phyloP scores from a whole-genome alignment of 2,329 filamentous ascomycete genomes.

The Calonectria pseudoreteaudii region DNA sequence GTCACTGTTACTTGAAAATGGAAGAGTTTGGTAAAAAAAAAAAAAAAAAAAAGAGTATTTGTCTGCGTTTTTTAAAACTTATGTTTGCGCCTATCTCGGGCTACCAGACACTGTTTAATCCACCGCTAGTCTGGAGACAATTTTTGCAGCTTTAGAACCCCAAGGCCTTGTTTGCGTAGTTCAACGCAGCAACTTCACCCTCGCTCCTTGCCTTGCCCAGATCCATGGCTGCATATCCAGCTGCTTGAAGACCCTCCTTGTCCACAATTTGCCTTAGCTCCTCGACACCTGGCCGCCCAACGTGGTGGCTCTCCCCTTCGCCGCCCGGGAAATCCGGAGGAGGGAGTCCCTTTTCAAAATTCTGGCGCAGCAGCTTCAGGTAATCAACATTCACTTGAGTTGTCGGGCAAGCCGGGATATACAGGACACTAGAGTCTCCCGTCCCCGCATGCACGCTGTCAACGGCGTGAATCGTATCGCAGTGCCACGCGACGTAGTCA shows the following conservation, averaged over 20 bases:
- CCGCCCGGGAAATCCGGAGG: conserved; percentile 80
- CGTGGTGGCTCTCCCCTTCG: conserved; percentile 70
- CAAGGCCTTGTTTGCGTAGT: not conserved
- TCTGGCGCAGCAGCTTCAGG: conserved; percentile 75
- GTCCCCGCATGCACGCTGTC: conserved; percentile 80
- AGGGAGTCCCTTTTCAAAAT: conserved; percentile 75
- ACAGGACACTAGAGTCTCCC: conserved; percentile 84
- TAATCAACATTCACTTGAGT: conserved; percentile 81
- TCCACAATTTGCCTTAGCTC: conserved; percentile 28
- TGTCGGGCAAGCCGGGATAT: conserved; percentile 87
- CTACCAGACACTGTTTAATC: not conserved
- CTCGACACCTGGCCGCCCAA: conserved; percentile 57
- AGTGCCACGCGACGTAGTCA: conserved; percentile 88
- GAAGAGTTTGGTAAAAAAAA: not conserved
- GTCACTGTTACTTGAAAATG: not conserved
- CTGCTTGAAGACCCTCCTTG: conserved; percentile 2
- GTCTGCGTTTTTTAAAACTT: not conserved
- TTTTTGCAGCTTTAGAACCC: not conserved
- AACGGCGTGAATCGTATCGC: conserved; percentile 84
- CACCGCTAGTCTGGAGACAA: too few relatives aligned
- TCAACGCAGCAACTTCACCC: not conserved
- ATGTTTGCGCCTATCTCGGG: not conserved
- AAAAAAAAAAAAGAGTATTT: too few relatives aligned
- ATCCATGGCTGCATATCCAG: conserved; percentile 3
- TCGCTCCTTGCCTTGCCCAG: not conserved